Base-by-base conservation (phyloP, 257 asterid genomes). In the Mentha longifolia region DNA sequence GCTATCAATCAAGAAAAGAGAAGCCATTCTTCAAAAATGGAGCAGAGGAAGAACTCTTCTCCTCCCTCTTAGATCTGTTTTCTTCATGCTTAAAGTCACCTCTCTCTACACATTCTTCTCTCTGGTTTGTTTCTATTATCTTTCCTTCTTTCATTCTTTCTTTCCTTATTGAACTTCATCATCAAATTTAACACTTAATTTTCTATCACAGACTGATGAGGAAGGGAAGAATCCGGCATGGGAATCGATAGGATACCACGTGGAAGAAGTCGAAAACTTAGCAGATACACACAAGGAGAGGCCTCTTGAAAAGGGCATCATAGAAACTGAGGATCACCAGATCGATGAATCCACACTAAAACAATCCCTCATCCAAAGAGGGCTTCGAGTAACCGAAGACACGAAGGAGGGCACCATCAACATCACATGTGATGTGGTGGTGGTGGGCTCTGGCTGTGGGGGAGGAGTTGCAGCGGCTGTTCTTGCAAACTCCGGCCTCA, bases 371-470 rank as follows among this genome's bases (percentile, higher is more conserved):
- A 37, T 71, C 66, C 62, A 74, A 72, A 88, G 82, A 76, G 89
- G 89, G 52, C 64, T 85, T 5, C 5, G 47, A 42, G 80, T 82
- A 22, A 25, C 63, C 1, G 85, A 75, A 10, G 80, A 78, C 28
- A 65, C 75, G 25, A 46, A 62, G 11, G 71, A 79, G 3, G 52
- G 71, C 70, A 17, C 70, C 0, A 55, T 63, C 50, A 71, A 37
- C 41, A 68, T 88, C 64, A 63, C 47, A 56, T 88, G 95, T 25
- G 92, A 88, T 33, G 92, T 86, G 13, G 85, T 86, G 47, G 79
- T 88, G 10, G 87, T 88, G 7, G 95, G 95, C 61, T 88, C 92
- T 10, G 92, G 95, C 17, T 80, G 87, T 57, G 95, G 89, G 3
- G 92, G 95, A 49, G 95, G 92, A 2, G 90, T 86, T 6, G 87